Conservation (phyloP, 371 early-diverging fungal genomes). For the Zychaea mexicana region DNA sequence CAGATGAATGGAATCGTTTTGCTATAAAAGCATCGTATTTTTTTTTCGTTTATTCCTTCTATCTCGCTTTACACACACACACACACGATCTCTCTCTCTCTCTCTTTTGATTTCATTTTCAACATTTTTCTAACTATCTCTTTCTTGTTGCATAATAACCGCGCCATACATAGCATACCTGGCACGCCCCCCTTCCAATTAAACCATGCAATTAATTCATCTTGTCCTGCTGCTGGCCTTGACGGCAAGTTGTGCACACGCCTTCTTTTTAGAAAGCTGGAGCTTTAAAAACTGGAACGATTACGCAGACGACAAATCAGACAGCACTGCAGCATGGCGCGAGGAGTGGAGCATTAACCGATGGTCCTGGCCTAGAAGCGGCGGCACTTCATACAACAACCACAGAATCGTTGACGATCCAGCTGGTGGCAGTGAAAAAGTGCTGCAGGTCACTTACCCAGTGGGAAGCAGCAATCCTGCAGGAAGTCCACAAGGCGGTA, state of each 20-base stretch:
- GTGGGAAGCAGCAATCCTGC: conserved; percentile 42
- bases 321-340: background rate
- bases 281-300: background rate
- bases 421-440: conserved; percentile 18
- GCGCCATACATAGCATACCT: too few relatives aligned
- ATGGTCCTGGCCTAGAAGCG: background rate
- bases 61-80: too few relatives aligned
- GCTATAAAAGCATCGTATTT: too few relatives aligned
- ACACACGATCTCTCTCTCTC: too few relatives aligned
- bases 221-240: background rate
- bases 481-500: conserved; percentile 43
- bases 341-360: background rate
- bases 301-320: background rate
- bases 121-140: too few relatives aligned
- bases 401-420: conserved; percentile 43
- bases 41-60: too few relatives aligned
- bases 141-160: too few relatives aligned
- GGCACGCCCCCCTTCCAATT: background rate
- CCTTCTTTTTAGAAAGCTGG: background rate
- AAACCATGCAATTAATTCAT: background rate
- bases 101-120: too few relatives aligned
- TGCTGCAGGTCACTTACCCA: conserved; percentile 50
- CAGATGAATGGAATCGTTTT: too few relatives aligned
- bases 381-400: conserved; percentile 9
- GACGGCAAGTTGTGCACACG: background rate